Evolutionary conservation across 331 rosid species (phyloP).

Genomic region (Acacia concinna): DNA sequence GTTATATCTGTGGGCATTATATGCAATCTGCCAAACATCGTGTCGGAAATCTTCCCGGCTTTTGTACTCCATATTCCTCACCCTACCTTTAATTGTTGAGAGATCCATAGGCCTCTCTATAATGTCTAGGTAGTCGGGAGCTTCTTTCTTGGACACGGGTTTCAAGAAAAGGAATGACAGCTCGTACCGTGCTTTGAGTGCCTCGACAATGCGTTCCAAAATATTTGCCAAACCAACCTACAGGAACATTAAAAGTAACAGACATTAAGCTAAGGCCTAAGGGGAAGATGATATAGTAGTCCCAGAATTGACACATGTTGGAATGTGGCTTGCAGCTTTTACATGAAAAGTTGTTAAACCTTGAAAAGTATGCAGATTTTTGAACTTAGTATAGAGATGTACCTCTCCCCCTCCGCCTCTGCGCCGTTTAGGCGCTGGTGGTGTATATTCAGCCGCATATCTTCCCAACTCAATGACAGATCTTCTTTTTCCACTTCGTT

Average conservation of each 20-base stretch:
- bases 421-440: constrained; percentile 80
- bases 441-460: constrained; percentile 49
- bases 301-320: neutral
- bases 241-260: constrained; percentile 12
- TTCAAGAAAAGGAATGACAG: constrained; percentile 71
- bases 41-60: constrained; percentile 87
- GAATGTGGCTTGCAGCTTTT: neutral
- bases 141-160: constrained; percentile 92
- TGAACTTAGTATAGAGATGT: constrained; percentile 27
- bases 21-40: constrained; percentile 81
- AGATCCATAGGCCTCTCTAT: constrained; percentile 91
- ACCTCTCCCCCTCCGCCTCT: constrained; percentile 92
- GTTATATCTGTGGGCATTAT: constrained; percentile 81
- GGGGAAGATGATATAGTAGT: constrained; percentile 1
- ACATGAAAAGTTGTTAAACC: neutral
- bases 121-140: constrained; percentile 85
- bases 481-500: constrained; percentile 64
- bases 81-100: constrained; percentile 77
- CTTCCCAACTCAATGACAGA: constrained; percentile 69
- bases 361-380: neutral
- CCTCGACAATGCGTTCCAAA: constrained; percentile 82
- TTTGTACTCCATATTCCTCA: constrained; percentile 85
- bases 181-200: constrained; percentile 62
- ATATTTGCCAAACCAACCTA: constrained; percentile 97
- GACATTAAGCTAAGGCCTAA: neutral